Evolutionary conservation across 2,329 filamentous ascomycete species (phyloP), one percentile per base, ranked within the genome.

Genomic region (Alternaria angustiovoidea): DNA sequence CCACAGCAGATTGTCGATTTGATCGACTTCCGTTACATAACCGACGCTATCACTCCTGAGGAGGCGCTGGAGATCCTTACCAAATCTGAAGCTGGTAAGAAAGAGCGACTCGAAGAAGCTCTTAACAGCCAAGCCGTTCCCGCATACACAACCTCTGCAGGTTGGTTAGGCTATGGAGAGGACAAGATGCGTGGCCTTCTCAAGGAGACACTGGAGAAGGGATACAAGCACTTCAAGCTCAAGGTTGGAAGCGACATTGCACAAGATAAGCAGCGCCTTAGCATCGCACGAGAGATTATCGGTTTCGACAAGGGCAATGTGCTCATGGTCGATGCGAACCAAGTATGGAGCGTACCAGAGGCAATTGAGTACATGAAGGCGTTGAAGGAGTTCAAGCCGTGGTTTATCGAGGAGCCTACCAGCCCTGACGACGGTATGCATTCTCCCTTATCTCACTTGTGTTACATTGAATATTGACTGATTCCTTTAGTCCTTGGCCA

Each of bases 341-440:
- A 97, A 83, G 84, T 95, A 60, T 96, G 93, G 93, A 92, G 89
- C 51, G 93, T 96, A 36, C 92, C 92, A 1, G 92, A 96, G 81
- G 93, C 93, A 7, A 93, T 96, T 70, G 87, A 86, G 63, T 93
- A 94, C 83, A 96, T 96, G 92, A 86, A 89, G 74, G 80, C 92
- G 74, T 88, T 97, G 47, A 87, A 87, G 57, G 89, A 93, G 70
- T 96, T 93, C 83, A 91, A 91, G 83, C 91, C 91, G 7, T 95
- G 92, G 91, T 96, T 96, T 82, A 96, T 97, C 75, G 93, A 96
- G 82, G 93, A 97, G 84, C 93, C 93, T 2, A 97, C 93, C 14
- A 92, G 89, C 22, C 93, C 93, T 12, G 93, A 96, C 74, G 93
- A 97, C 77, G 74, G 75, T 76, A 71, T 6, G 73, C 65, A 51